Evolutionary conservation across 169 alveolate species (phyloP), one percentile per base, ranked within the genome.

Genomic region (Plasmodium berghei): DNA sequence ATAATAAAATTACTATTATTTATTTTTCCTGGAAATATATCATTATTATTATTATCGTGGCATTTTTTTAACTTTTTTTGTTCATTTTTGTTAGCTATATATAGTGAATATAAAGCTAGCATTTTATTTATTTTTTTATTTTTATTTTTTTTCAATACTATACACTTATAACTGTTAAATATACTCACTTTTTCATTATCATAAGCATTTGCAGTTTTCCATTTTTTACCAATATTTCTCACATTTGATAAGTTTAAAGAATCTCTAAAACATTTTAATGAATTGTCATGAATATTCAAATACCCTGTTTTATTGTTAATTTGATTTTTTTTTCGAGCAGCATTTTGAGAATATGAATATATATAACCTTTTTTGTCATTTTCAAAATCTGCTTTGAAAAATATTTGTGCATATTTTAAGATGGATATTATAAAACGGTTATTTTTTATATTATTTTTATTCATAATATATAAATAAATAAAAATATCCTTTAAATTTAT

Each of bases 361-460:
- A 4, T n/a, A 71, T 71, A 54, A 10, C 8, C 54, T 22, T 48
- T 22, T 52, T 71, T 16, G 26, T 52, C 54, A 6, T 16, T 16
- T 26, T 14, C 72, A 20, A 34, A n/a, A 40, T 58, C 56, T 56
- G 28, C 8, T 5, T 34, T 8, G 16, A 56, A 80, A 20, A 66
- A 80, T 14, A 64, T 34, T 14, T 46, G 40, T 9, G 63, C 56
- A 46, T 80, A 80, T 22, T 70, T 54, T 28, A 80, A 59, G 14
- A 80, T 16, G 22, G 42, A 34, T 22, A 28, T 20, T 22, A 80
- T 42, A 61, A 80, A 80, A 12, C 55, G 2, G n/a, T 80, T 67
- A 46, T 80, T 70, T 48, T 80, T 80, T 48, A 80, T 20, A 46
- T 80, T 70, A 61, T 80, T 80, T 48, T 28, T 80, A 24, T 80